Conservation (phyloP, 2,329 filamentous ascomycete genomes). For the Paecilomyces formosus region DNA sequence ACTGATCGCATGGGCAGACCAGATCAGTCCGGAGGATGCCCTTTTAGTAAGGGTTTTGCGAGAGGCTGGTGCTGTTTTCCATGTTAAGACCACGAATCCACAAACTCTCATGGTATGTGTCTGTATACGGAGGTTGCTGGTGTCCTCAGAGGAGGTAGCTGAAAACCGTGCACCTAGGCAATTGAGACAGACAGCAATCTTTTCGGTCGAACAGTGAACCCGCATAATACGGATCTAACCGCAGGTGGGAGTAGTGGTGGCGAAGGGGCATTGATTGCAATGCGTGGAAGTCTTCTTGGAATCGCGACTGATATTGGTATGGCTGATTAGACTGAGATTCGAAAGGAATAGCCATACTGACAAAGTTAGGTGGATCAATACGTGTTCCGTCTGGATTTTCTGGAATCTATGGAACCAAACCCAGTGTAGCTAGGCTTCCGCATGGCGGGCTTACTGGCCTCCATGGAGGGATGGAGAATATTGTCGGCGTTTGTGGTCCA, state of each 20-base stretch:
- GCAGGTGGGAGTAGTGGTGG: conserved; percentile 16
- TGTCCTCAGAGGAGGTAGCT: background rate
- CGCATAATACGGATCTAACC: conserved; percentile 14
- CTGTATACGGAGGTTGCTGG: background rate
- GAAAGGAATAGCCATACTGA: background rate
- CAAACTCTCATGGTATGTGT: conserved; percentile 15
- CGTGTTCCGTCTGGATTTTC: conserved; percentile 16
- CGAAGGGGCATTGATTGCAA: conserved; percentile 14
- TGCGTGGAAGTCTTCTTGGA: conserved; percentile 16
- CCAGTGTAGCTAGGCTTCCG: conserved; percentile 14
- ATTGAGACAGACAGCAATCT: conserved; percentile 23
- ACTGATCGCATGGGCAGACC: conserved; percentile 4
- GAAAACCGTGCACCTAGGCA: background rate
- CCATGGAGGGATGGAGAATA: conserved; percentile 3
- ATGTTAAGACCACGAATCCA: conserved; percentile 25
- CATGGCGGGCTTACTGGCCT: conserved; percentile 9
- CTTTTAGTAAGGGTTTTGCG: conserved; percentile 10
- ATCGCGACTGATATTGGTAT: conserved; percentile 15
- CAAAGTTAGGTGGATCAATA: conserved; percentile 13
- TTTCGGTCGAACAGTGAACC: conserved; percentile 18
- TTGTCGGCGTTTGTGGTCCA: background rate
- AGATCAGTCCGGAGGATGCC: conserved; percentile 2
- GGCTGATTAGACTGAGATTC: background rate
- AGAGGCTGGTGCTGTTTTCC: conserved; percentile 21
- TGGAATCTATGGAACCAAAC: conserved; percentile 17